phyloP scores from a whole-genome alignment of 306 rosid species.

The Notholithocarpus densiflorus region DNA sequence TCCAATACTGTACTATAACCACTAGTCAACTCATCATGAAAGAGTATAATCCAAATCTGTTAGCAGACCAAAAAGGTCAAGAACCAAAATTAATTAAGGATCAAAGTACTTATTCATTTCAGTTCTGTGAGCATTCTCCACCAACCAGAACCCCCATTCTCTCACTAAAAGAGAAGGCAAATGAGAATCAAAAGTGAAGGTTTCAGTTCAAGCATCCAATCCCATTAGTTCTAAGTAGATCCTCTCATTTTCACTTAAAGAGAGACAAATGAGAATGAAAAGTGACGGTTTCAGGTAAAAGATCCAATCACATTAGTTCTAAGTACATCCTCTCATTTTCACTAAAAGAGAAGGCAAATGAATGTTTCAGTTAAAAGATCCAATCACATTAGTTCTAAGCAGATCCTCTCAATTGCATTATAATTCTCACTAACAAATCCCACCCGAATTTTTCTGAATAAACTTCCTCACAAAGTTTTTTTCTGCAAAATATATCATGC shows the following conservation, averaged over 20 bases:
- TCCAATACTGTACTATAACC: too few relatives aligned
- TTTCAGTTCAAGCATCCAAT: not conserved
- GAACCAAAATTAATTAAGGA: too few relatives aligned
- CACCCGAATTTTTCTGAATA: not conserved
- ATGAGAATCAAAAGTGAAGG: not conserved
- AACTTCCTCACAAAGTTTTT: not conserved
- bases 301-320: not conserved
- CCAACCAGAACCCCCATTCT: too few relatives aligned
- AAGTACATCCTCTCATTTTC: not conserved
- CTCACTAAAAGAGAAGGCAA: not conserved
- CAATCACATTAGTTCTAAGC: not conserved
- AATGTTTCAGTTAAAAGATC: not conserved
- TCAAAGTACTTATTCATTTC: too few relatives aligned
- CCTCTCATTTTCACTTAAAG: not conserved
- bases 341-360: not conserved
- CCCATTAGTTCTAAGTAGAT: not conserved
- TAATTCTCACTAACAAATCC: not conserved
- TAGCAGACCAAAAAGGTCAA: too few relatives aligned
- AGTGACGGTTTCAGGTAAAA: not conserved
- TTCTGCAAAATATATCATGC: not conserved
- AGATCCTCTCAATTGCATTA: not conserved
- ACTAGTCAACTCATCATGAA: too few relatives aligned
- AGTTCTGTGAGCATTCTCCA: too few relatives aligned
- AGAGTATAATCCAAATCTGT: too few relatives aligned
- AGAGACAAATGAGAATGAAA: not conserved